Evolutionary conservation across 2,329 filamentous ascomycete genomes (phyloP).

Genomic region (Sporothrix dimorphospora): DNA sequence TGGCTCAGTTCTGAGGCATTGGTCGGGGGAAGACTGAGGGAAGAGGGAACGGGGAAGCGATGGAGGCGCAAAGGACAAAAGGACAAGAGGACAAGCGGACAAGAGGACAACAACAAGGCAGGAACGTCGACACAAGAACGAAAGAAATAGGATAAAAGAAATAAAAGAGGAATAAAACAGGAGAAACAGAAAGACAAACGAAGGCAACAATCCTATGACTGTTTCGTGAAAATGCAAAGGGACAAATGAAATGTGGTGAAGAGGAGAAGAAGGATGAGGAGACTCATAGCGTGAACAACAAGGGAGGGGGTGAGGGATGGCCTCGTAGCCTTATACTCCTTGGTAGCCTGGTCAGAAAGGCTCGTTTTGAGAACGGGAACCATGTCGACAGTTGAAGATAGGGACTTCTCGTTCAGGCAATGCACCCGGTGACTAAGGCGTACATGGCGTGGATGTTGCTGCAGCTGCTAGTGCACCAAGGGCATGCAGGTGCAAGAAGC

Average conservation of each 20-base stretch:
- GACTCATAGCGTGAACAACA: conserved; percentile 35
- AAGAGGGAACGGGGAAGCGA: background rate
- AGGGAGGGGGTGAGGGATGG: conserved; percentile 42
- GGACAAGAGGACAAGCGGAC: conserved; percentile 4
- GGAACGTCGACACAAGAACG: background rate
- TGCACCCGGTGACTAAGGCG: conserved; percentile 31
- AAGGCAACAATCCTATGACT: conserved; percentile 31
- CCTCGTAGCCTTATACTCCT: conserved; percentile 59
- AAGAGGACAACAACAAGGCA: background rate
- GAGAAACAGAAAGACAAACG: conserved; percentile 25
- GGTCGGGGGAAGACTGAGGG: background rate
- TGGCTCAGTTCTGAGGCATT: conserved; percentile 28
- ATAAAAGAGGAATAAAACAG: background rate
- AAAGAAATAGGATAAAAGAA: conserved; percentile 2
- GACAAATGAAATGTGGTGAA: conserved; percentile 37
- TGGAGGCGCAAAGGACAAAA: conserved; percentile 15
- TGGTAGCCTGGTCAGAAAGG: conserved; percentile 44
- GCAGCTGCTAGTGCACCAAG: conserved; percentile 35
- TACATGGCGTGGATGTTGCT: conserved; percentile 34
- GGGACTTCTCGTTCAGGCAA: conserved; percentile 33
- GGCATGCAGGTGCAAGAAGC: conserved; percentile 33
- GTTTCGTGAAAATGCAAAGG: conserved; percentile 31
- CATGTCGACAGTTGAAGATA: conserved; percentile 29
- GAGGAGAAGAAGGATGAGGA: conserved; percentile 37
- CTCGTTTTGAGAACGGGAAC: conserved; percentile 37